phyloP scores from a whole-genome alignment of 1,139 yeast species.

The Diutina neorugosa region DNA sequence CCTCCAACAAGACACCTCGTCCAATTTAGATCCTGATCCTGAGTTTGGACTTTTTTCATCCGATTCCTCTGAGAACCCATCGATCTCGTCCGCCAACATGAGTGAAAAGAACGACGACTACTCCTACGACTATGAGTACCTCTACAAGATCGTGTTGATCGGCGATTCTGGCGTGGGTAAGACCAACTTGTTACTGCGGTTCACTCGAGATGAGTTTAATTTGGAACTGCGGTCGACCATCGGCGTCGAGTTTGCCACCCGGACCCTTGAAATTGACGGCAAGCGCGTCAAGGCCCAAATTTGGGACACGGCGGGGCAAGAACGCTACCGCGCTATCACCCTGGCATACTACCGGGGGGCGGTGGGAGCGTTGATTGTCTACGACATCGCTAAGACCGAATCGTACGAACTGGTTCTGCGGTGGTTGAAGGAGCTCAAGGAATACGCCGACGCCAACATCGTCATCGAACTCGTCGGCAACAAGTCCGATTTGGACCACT shows the following conservation, averaged over 20 bases:
- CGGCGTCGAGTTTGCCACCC: conserved; percentile 96
- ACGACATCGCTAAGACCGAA: conserved; percentile 89
- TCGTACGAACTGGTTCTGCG: conserved; percentile 88
- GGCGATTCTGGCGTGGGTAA: conserved; percentile 98
- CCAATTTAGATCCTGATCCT: neutral
- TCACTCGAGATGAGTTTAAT: conserved; percentile 92
- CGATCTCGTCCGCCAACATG: conserved; percentile 13
- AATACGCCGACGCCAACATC: conserved; percentile 94
- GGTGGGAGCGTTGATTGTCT: conserved; percentile 91
- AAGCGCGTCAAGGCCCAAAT: conserved; percentile 95
- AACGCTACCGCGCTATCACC: conserved; percentile 94
- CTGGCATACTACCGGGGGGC: conserved; percentile 98
- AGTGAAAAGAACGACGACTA: conserved; percentile 53
- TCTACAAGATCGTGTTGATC: conserved; percentile 85
- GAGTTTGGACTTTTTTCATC: neutral
- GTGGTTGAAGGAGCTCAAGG: conserved; percentile 92
- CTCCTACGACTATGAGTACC: conserved; percentile 88
- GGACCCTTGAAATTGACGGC: conserved; percentile 90
- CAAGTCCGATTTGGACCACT: conserved; percentile 89
- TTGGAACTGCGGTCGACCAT: conserved; percentile 90
- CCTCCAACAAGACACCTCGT: neutral
- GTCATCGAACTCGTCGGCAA: conserved; percentile 92
- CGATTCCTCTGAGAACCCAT: neutral
- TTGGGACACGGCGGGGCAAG: conserved; percentile 99
- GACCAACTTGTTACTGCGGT: conserved; percentile 84